phyloP scores from a whole-genome alignment of 345 rosid genomes.

The Iberis pinnata region DNA sequence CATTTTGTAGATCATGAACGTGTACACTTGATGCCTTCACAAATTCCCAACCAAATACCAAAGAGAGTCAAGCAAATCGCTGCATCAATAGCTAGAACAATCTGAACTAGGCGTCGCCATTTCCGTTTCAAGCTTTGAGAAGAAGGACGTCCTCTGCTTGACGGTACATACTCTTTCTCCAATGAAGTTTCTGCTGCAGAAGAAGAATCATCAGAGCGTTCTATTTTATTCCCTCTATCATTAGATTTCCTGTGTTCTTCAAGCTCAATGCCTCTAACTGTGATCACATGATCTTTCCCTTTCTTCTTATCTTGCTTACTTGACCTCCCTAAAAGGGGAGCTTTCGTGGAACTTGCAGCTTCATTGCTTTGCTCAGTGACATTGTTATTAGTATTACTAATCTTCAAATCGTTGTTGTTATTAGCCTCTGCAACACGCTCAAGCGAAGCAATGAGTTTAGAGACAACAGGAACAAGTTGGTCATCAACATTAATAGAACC shows the following conservation, averaged over 20 bases:
- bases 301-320: slow-evolving; percentile 63
- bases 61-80: slow-evolving; percentile 60
- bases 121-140: slow-evolving; percentile 52
- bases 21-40: slow-evolving; percentile 48
- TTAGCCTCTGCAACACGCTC: slow-evolving; percentile 41
- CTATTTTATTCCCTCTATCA: slow-evolving; percentile 43
- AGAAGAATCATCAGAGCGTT: slow-evolving; percentile 36
- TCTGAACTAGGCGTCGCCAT: slow-evolving; percentile 66
- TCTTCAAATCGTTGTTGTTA: slow-evolving; percentile 34
- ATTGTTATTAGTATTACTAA: slow-evolving; percentile 21
- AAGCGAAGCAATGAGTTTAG: slow-evolving; percentile 52
- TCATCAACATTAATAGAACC: slow-evolving; percentile 47
- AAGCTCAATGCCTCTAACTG: slow-evolving; percentile 54
- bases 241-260: slow-evolving; percentile 55
- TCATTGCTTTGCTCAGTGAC: slow-evolving; percentile 41
- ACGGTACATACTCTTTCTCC: slow-evolving; percentile 60
- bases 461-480: slow-evolving; percentile 67
- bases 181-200: slow-evolving; percentile 39
- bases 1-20: slow-evolving; percentile 22
- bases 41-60: slow-evolving; percentile 58
- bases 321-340: slow-evolving; percentile 59
- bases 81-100: slow-evolving; percentile 70
- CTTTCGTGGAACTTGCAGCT: slow-evolving; percentile 49
- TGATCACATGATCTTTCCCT: slow-evolving; percentile 53
- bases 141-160: slow-evolving; percentile 48